These are phyloP conservation scores for Cladosporium sphaerospermum DNA, from an alignment of 2,329 filamentous ascomycete genomes.

Conservation along the genomic window DNA sequence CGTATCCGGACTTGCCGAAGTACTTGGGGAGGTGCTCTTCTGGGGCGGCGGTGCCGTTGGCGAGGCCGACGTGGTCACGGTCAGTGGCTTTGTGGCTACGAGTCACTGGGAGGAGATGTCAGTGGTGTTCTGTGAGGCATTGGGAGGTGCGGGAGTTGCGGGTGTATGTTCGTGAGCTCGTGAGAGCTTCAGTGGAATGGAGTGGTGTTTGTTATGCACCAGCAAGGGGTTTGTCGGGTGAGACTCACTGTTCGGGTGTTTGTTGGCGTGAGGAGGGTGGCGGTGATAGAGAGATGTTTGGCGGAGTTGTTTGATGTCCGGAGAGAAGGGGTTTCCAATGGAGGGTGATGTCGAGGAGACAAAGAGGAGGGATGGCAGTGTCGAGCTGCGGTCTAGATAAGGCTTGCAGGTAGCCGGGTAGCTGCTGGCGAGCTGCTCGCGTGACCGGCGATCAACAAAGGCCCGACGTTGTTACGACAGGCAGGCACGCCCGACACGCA, in stretches of 20 bases:
- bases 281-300: not conserved
- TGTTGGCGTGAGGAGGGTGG: not conserved
- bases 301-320: not conserved
- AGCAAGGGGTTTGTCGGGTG: not conserved
- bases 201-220: not conserved
- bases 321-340: not conserved
- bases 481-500: constrained; percentile 1
- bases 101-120: constrained; percentile 61
- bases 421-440: constrained; percentile 7
- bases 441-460: constrained; percentile 12
- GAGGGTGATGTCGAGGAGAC: not conserved
- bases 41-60: constrained; percentile 63
- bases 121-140: constrained; percentile 1
- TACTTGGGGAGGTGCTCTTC: constrained; percentile 79
- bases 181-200: not conserved
- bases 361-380: constrained; percentile 1
- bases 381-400: constrained; percentile 5
- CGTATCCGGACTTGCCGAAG: constrained; percentile 82
- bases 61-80: constrained; percentile 76
- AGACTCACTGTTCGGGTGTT: constrained; percentile 7
- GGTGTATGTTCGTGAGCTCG: not conserved
- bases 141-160: not conserved
- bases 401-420: not conserved
- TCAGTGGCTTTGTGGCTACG: constrained; percentile 95
- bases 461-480: constrained; percentile 1